Percentiles rank a stretch among this genome's conserved stretches.
Conservation (phyloP, 129 eudicot species). For the Helianthus tuberosus region DNA sequence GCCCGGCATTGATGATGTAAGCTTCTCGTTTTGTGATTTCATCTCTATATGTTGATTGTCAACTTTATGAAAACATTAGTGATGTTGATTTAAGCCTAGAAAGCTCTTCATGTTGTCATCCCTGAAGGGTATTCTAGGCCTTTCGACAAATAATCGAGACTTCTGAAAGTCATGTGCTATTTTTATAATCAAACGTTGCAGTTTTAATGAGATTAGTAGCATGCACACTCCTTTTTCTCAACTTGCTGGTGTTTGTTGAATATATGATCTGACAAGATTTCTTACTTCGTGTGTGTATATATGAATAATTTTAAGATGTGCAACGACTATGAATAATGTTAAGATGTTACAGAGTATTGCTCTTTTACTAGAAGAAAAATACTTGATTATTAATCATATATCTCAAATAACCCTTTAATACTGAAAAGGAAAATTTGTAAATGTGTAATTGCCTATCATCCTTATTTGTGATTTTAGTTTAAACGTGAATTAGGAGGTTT, state of each 20-base stretch:
- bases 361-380: background rate
- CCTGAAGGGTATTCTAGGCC: slow-evolving; percentile 1
- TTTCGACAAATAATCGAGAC: background rate
- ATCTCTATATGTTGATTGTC: slow-evolving; percentile 7
- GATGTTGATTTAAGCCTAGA: background rate
- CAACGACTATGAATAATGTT: slow-evolving; percentile 5
- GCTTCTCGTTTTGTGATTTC: background rate
- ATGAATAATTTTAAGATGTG: background rate
- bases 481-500: background rate
- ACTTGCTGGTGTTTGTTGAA: background rate
- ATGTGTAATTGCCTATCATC: background rate
- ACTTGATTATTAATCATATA: background rate
- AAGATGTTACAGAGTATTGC: slow-evolving; percentile 8
- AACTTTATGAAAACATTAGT: background rate
- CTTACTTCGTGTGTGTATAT: background rate
- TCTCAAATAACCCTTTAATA: background rate
- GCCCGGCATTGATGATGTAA: slow-evolving; percentile 90
- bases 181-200: background rate
- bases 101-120: slow-evolving; percentile 8
- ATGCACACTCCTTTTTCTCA: background rate
- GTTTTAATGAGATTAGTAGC: slow-evolving; percentile 1
- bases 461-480: background rate
- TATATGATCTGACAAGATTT: background rate
- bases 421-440: background rate
- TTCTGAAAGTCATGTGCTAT: background rate